A percentile compares a stretch with the other conserved stretches of the same genome.
phyloP scores from a whole-genome alignment of 1,284 basidiomycete genomes.

The Xerocomus minutiporus region DNA sequence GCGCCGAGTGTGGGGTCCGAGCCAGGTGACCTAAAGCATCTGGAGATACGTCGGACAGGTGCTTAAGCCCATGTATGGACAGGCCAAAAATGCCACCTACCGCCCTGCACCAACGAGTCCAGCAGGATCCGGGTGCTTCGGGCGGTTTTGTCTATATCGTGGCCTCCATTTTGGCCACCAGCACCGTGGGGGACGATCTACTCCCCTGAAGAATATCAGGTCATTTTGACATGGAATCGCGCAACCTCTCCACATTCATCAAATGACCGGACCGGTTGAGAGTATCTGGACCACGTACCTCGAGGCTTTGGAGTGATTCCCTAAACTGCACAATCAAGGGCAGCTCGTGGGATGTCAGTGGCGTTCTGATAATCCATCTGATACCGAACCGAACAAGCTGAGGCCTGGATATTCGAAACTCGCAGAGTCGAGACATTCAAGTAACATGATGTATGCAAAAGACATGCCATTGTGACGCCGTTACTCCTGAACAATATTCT shows the following conservation, averaged over 20 bases:
- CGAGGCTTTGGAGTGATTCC: not conserved
- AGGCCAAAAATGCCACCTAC: not conserved
- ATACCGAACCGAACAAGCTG: no score
- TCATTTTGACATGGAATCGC: not conserved
- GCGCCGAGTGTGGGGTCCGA: not conserved
- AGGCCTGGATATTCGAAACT: no score
- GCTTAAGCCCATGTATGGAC: not conserved
- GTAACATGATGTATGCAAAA: not conserved
- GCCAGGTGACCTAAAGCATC: not conserved
- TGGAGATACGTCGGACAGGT: not conserved
- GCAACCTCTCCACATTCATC: not conserved
- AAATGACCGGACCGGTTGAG: not conserved
- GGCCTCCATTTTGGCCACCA: no score
- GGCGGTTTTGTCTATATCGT: no score
- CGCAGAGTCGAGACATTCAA: not conserved
- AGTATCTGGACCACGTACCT: no score
- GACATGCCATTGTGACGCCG: not conserved
- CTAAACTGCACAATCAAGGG: not conserved
- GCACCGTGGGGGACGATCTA: no score
- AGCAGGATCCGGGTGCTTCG: no score
- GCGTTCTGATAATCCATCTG: no score
- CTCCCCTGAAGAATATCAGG: no score
- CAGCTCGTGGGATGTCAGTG: no score
- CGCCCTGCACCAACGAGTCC: not conserved
- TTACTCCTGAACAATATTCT: not conserved